Conservation (phyloP, 1,284 basidiomycete genomes). For the Pulveroboletus ridleyi region DNA sequence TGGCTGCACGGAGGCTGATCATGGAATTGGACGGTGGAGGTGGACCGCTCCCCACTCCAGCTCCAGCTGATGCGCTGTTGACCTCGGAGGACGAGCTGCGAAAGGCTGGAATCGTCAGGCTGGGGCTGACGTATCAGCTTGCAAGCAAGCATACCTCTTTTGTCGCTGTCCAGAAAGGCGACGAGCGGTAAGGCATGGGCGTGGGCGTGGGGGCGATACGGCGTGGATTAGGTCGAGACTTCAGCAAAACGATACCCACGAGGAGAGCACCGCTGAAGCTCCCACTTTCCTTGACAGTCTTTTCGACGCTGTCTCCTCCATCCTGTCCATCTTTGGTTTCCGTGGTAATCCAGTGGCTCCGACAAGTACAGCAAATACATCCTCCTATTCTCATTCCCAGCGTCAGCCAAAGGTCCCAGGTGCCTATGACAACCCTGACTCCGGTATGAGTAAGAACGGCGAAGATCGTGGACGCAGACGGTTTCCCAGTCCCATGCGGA, state of each 20-base stretch:
- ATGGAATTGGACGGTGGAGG: conserved; percentile 47
- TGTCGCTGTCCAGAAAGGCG: conserved; percentile 50
- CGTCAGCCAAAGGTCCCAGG: conserved; percentile 24
- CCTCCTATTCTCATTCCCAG: conserved; percentile 9
- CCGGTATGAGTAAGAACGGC: conserved; percentile 6
- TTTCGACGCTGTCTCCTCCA: conserved; percentile 22
- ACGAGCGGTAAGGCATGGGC: conserved; percentile 19
- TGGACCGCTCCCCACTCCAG: conserved; percentile 38
- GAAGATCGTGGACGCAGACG: conserved; percentile 8
- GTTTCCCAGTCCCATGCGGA: conserved; percentile 3
- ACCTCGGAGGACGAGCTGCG: conserved; percentile 42
- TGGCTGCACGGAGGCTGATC: conserved; percentile 60
- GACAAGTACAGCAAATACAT: neutral
- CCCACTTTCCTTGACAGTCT: conserved; percentile 30
- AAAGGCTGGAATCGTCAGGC: conserved; percentile 51
- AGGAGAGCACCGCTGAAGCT: neutral
- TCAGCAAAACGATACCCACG: conserved; percentile 1
- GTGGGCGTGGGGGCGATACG: conserved; percentile 3
- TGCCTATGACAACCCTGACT: conserved; percentile 14
- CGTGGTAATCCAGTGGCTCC: conserved; percentile 5
- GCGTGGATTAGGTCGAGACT: conserved; percentile 29
- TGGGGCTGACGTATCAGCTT: conserved; percentile 59
- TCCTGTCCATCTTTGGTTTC: conserved; percentile 27
- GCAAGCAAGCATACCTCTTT: conserved; percentile 61
- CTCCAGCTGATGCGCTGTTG: conserved; percentile 26